phyloP scores from a whole-genome alignment of 495 filamentous ascomycete species.

The Letharia columbiana region DNA sequence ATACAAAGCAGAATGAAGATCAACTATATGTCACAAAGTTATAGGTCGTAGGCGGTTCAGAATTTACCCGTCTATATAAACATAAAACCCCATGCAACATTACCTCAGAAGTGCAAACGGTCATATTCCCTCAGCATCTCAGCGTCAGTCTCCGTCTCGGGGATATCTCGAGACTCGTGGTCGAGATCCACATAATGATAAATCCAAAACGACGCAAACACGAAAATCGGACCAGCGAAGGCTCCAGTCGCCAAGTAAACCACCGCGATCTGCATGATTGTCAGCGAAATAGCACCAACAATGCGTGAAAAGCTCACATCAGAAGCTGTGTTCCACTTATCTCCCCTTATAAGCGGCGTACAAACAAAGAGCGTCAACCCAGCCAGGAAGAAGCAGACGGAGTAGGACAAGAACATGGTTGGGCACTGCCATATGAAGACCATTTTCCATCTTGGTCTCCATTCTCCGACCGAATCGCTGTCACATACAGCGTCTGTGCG shows the following conservation, averaged over 20 bases:
- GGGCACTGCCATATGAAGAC: constrained; percentile 31
- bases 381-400: constrained; percentile 24
- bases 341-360: constrained; percentile 23
- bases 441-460: constrained; percentile 26
- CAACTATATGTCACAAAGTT: too few relatives aligned
- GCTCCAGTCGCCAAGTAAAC: constrained; percentile 23
- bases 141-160: background rate
- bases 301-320: constrained; percentile 3
- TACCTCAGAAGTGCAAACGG: background rate
- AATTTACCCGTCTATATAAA: background rate
- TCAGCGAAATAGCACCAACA: background rate
- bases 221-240: constrained; percentile 22
- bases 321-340: constrained; percentile 11
- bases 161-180: constrained; percentile 4
- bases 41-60: too few relatives aligned
- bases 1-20: too few relatives aligned
- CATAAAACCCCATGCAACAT: background rate
- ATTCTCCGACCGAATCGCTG: constrained; percentile 3
- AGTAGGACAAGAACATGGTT: constrained; percentile 30
- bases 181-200: constrained; percentile 29
- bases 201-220: constrained; percentile 29
- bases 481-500: background rate
- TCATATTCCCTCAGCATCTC: constrained; percentile 1
- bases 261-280: constrained; percentile 22
- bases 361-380: constrained; percentile 29